phyloP scores from a whole-genome alignment of 805 yeast genomes.

The Wickerhamomyces canadensis region DNA sequence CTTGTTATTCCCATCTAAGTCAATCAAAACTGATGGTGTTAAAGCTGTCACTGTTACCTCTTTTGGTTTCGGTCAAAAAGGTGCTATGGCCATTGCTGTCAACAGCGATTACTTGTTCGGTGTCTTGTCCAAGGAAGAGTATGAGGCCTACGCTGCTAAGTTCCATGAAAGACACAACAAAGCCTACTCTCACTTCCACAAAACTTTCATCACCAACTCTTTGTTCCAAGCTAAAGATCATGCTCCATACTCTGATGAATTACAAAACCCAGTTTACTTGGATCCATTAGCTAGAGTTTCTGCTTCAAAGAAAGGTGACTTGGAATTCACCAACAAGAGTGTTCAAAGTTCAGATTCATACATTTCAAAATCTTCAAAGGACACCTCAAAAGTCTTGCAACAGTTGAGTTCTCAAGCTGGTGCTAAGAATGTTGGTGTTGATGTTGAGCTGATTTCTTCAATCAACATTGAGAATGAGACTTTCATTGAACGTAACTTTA shows the following conservation, averaged over 20 bases:
- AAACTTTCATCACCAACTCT: conserved; percentile 85
- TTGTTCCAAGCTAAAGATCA: conserved; percentile 90
- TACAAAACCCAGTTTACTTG: conserved; percentile 87
- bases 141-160: conserved; percentile 64
- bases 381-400: conserved; percentile 60
- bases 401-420: conserved; percentile 43
- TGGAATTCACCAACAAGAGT: conserved; percentile 42
- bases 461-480: conserved; percentile 86
- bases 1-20: conserved; percentile 90
- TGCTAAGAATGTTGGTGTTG: conserved; percentile 83
- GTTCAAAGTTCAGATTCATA: conserved; percentile 42
- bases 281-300: conserved; percentile 78
- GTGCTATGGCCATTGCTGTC: conserved; percentile 89
- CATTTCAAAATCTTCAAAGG: conserved; percentile 42
- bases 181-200: conserved; percentile 93
- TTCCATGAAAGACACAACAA: conserved; percentile 78
- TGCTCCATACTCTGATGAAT: conserved; percentile 86
- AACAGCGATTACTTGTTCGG: conserved; percentile 94
- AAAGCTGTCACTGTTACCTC: conserved; percentile 97
- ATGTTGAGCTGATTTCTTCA: conserved; percentile 82
- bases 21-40: conserved; percentile 92
- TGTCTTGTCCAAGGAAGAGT: conserved; percentile 65
- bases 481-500: conserved; percentile 89
- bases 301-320: conserved; percentile 33
- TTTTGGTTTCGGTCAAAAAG: conserved; percentile 99